A percentile compares a stretch with the other conserved stretches of the same genome.
Conservation (phyloP, 2,329 filamentous ascomycete species). For the Cercospora sesami region DNA sequence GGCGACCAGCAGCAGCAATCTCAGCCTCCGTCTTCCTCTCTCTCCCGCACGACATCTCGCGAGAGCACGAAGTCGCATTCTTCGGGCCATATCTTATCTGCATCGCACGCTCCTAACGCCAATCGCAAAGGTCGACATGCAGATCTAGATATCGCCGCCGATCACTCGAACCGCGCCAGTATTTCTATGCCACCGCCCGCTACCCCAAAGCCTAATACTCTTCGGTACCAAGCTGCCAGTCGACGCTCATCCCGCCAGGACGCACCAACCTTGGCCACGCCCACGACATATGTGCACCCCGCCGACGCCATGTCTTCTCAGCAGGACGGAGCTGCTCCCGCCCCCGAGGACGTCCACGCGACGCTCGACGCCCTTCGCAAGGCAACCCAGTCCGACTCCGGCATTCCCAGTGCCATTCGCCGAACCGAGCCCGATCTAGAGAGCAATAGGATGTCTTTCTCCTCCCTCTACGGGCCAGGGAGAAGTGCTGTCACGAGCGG, state of each 20-base stretch:
- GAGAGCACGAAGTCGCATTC: slow-evolving; percentile 28
- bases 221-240: slow-evolving; percentile 28
- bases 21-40: slow-evolving; percentile 16
- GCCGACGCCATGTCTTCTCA: slow-evolving; percentile 10
- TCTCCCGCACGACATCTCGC: not conserved
- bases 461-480: slow-evolving; percentile 69
- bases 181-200: slow-evolving; percentile 63
- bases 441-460: slow-evolving; percentile 68
- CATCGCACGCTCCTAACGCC: slow-evolving; percentile 35
- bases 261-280: slow-evolving; percentile 8
- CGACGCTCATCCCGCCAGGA: slow-evolving; percentile 24
- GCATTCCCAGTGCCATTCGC: slow-evolving; percentile 24
- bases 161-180: slow-evolving; percentile 60
- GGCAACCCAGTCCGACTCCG: slow-evolving; percentile 21
- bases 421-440: slow-evolving; percentile 42
- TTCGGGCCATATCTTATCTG: slow-evolving; percentile 48
- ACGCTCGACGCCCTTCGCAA: slow-evolving; percentile 21
- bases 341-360: slow-evolving; percentile 19
- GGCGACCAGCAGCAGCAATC: slow-evolving; percentile 20
- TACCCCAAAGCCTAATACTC: slow-evolving; percentile 29
- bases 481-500: slow-evolving; percentile 51
- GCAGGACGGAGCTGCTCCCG: slow-evolving; percentile 11
- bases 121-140: slow-evolving; percentile 60
- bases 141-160: slow-evolving; percentile 60
- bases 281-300: not conserved